Evolutionary conservation across 1,139 yeast species (phyloP), one percentile per base, ranked within the genome.

Genomic region (Geotrichum australiense): DNA sequence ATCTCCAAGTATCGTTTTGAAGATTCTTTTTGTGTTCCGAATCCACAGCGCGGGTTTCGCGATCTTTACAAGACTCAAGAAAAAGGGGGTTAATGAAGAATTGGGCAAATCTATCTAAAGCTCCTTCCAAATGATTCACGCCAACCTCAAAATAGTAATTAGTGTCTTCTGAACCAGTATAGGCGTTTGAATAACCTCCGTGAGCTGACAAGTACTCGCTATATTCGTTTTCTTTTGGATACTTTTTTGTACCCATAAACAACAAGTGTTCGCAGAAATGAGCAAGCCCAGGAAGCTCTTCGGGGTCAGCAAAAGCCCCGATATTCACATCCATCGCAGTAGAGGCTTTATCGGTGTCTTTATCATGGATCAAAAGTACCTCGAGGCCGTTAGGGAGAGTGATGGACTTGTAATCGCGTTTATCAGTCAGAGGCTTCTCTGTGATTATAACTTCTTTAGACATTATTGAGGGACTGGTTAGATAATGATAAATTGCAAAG

Each of bases 171-270:
- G 89, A 69, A 1, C 95, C 78, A 0, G 98, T 91, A 61, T 80
- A 91, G 0, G 98, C 98, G 56, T 85, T 85, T 18, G 78, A 73
- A 33, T 66, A 64, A 23, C 82, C 82, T 30, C 77, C 73, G 50
- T 76, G 94, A 48, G 81, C 78, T 5, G 94, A 72, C 47, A 91
- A 66, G 59, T 73, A 91, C 43, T 80, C 75, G 35, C 80, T 71
- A 61, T 91, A 91, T 53, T 86, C 97, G 60, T 86, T 87, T 61
- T 91, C 98, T 47, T 73, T 70, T 0, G 98, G 98, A 56, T 81
- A 91, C 63, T 87, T 89, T 52, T 75, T 70, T 3, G 97, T 89
- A n/a, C 98, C 98, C 96, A 91, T 86, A 61, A 91, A 91, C 48
- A 91, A 68, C 52, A 91, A 69, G 63, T 91, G 98, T 65, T 91